Evolutionary conservation across 2,329 filamentous ascomycete genomes (phyloP), one percentile per base, ranked within the genome.

Genomic region (Ascosphaera acerosa): DNA sequence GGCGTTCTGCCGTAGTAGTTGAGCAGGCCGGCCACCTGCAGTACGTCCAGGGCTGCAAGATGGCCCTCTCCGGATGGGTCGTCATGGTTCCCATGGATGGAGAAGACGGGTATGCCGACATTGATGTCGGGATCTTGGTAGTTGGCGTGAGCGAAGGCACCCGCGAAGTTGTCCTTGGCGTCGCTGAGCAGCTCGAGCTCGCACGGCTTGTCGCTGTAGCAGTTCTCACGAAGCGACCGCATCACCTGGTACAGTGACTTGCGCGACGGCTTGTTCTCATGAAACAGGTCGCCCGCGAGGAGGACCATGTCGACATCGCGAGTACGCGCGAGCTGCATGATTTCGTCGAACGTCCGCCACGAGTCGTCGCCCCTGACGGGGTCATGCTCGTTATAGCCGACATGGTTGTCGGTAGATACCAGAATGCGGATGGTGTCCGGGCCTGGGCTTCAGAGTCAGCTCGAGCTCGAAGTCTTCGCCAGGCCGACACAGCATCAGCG

Each of bases 111-210:
- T 34, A 94, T 92, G 1, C 82, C 78, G 36, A 97, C 70, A 44
- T 97, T 97, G 51, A 97, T 92, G 43, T 97, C 80, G 15, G 78
- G 70, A 44, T 97, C 87, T 51, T 94, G 81, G 52, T 97, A 97
- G 52, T 97, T 97, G 52, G 91, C 84, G 49, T 92, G 76, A 31
- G 80, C 73, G 46, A 92, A 90, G 0, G 80, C 72, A 4, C 76
- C 76, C 37, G 80, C 74, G 43, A 97, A 92, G 38, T 84, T 77
- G 43, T 90, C 76, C 41, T 72, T 80, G 5, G 78, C 80, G 51
- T 97, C 87, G 46, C 81, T 90, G 28, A 97, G 62, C 52, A 94
- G 81, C 51, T 97, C 78, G 36, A 97, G 62, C 49, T 91, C 78
- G 48, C 84, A 94, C 0, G 87, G 87, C 46, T 89, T 92, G 55